A percentile compares a stretch with the other conserved stretches of the same genome.
These are phyloP conservation scores for Boletus edulis DNA, from an alignment of 768 basidiomycete genomes.

Conservation along the genomic window DNA sequence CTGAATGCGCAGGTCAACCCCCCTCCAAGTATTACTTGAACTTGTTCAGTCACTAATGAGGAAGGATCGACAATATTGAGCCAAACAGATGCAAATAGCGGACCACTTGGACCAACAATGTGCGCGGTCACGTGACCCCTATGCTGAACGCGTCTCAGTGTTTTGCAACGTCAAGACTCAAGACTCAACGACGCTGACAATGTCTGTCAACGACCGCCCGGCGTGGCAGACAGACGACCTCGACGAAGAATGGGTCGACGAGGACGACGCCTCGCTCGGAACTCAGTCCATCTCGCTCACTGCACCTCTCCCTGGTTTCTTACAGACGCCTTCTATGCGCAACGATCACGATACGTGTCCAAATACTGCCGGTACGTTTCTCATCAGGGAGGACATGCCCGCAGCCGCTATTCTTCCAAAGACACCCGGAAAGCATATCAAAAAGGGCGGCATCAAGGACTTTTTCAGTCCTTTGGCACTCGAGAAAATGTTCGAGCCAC, in stretches of 20 bases:
- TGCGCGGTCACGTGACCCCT: conserved; percentile 29
- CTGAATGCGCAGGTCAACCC: background rate
- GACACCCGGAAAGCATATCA: conserved; percentile 56
- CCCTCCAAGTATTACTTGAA: background rate
- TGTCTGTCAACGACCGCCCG: conserved; percentile 37
- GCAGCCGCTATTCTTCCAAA: conserved; percentile 56
- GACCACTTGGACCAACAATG: conserved; percentile 15
- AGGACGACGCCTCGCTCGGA: conserved; percentile 38
- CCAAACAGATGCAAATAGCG: conserved; percentile 21
- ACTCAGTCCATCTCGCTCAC: conserved; percentile 62
- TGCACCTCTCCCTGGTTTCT: conserved; percentile 45
- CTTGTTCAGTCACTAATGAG: background rate
- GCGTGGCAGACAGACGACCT: conserved; percentile 90
- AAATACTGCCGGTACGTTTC: conserved; percentile 61
- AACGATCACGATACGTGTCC: conserved; percentile 31
- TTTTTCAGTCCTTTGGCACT: conserved; percentile 87
- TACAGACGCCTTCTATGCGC: conserved; percentile 43
- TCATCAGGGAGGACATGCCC: conserved; percentile 68
- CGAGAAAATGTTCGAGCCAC: conserved; percentile 93
- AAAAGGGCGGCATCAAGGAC: conserved; percentile 66
- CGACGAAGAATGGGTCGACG: conserved; percentile 88
- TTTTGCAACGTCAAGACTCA: background rate
- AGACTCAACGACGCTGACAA: background rate
- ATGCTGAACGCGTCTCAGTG: conserved; percentile 8
- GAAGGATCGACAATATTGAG: conserved; percentile 14